Evolutionary conservation across 2,329 filamentous ascomycete genomes (phyloP).

Genomic region (Epicoccum sorghinum): DNA sequence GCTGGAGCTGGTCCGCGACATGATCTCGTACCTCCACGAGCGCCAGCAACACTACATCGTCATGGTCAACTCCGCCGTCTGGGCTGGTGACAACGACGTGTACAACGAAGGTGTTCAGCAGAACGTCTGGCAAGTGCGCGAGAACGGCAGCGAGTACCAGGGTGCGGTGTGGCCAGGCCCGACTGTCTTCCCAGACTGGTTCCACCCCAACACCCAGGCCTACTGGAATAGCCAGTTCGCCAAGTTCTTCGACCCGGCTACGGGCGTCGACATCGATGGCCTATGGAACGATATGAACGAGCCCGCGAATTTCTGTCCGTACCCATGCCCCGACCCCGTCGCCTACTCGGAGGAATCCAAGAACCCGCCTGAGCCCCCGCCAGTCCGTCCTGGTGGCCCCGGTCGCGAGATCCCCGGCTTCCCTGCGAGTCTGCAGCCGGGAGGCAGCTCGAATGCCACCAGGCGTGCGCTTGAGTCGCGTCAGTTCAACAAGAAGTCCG

Average conservation of each 20-base stretch:
- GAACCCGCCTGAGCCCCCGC: constrained; percentile 67
- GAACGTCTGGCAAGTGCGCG: constrained; percentile 57
- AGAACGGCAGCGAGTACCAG: constrained; percentile 63
- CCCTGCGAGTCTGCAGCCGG: constrained; percentile 69
- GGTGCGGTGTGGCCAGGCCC: constrained; percentile 81
- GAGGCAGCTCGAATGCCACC: constrained; percentile 21
- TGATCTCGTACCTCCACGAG: constrained; percentile 69
- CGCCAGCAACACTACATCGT: constrained; percentile 73
- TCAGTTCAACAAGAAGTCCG: constrained; percentile 3
- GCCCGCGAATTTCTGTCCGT: constrained; percentile 43
- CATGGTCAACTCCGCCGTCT: constrained; percentile 77
- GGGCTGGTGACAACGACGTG: constrained; percentile 53
- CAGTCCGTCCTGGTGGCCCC: constrained; percentile 63
- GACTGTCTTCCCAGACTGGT: constrained; percentile 78
- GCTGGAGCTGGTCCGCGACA: constrained; percentile 64
- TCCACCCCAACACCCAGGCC: constrained; percentile 64
- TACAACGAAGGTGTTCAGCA: constrained; percentile 67
- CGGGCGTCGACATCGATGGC: constrained; percentile 75
- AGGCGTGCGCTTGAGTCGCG: constrained; percentile 18
- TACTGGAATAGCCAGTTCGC: constrained; percentile 75
- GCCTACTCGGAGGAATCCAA: constrained; percentile 50
- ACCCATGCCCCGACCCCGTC: constrained; percentile 55
- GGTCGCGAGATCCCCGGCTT: constrained; percentile 71
- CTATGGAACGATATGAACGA: constrained; percentile 62
- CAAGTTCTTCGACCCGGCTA: constrained; percentile 67